Evolutionary conservation across 805 yeast species (phyloP).

Genomic region (Kazachstania bromeliacearum): DNA sequence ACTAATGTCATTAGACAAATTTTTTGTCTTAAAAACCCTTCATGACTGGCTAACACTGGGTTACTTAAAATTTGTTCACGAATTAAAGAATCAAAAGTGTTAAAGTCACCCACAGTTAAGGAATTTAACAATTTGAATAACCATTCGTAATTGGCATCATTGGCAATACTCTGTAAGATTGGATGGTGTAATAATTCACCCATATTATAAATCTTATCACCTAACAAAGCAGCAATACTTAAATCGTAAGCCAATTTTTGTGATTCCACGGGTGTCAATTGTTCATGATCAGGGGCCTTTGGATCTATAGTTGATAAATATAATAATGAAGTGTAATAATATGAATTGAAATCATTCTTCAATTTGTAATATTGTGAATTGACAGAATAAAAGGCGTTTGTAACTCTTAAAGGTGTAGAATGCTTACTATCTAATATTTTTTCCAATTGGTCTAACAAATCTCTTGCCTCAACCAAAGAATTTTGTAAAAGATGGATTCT

Average conservation of each 20-base stretch:
- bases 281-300: constrained; percentile 15
- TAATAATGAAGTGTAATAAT: constrained; percentile 71
- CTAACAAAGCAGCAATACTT: constrained; percentile 77
- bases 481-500: constrained; percentile 52
- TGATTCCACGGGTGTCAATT: not conserved
- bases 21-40: constrained; percentile 73
- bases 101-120: constrained; percentile 71
- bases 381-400: constrained; percentile 75
- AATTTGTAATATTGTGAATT: constrained; percentile 66
- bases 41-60: constrained; percentile 49
- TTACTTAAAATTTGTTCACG: constrained; percentile 33
- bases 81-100: constrained; percentile 46
- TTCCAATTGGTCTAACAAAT: constrained; percentile 53
- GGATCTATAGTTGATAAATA: constrained; percentile 67
- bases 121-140: constrained; percentile 58
- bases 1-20: constrained; percentile 86
- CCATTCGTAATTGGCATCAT: constrained; percentile 51
- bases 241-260: constrained; percentile 55
- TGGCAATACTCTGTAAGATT: constrained; percentile 45
- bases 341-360: constrained; percentile 69
- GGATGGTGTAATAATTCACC: constrained; percentile 93
- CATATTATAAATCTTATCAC: constrained; percentile 87
- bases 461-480: constrained; percentile 51
- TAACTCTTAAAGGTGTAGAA: constrained; percentile 52
- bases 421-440: constrained; percentile 44